Base-by-base conservation (phyloP, 257 asterid species). In the Scutellaria barbata region DNA sequence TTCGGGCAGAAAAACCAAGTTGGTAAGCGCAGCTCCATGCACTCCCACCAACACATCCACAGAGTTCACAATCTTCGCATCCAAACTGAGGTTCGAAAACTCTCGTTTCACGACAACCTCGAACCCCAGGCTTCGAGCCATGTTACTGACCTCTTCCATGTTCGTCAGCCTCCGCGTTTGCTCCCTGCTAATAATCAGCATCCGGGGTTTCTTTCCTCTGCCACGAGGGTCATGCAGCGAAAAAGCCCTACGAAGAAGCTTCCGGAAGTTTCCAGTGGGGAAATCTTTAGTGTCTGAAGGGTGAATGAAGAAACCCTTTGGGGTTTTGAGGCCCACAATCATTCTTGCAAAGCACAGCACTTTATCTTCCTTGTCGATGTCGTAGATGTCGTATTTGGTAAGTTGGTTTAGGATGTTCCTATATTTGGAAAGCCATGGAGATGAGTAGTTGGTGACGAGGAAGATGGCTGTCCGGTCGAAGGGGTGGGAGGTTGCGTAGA, bases 21-120 rank as follows among this genome's bases (percentile, higher is more conserved):
- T 90, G 0, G 92, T 84, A 1, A 90, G 85, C 0, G 92, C 92
- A 7, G 97, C 96, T 25, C 97, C 96, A 12, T 90, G 97, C 5
- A 89, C 87, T 7, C 95, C 95, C 61, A 85, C 22, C 81, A 90
- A 18, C 43, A 84, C 90, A 64, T 88, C 96, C 47, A 85, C 74
- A 5, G 85, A 66, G 66, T 90, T 88, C 62, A 86, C 82, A 0
- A 66, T n/a, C 7, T 59, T 17, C 0, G 96, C 82, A 3, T 71
- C 65, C 0, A 6, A 5, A 83, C 39, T 4, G 66, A 7, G n/a
- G 10, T 84, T 39, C 18, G 16, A 5, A 1, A 13, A 69, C 42
- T 79, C 76, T 46, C 80, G 80, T 16, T 59, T 55, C 40, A 81
- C 22, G 3, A 63, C 80, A 1, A 80, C 85, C 1, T 85, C 73